phyloP scores from a whole-genome alignment of 495 filamentous ascomycete species.

The Gamarada debralockiae region DNA sequence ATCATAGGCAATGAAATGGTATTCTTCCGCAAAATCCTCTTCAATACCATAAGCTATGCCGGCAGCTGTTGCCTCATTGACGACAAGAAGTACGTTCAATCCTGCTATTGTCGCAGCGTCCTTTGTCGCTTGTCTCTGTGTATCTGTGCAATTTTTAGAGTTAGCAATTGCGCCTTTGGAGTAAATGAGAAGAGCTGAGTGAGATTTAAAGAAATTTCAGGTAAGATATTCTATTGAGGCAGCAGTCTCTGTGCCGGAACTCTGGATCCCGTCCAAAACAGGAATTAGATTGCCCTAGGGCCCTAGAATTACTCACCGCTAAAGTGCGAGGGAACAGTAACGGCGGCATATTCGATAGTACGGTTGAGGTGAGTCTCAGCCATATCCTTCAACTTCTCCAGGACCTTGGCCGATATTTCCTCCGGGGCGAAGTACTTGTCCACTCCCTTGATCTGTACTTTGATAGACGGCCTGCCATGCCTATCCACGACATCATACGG shows the following conservation, averaged over 20 bases:
- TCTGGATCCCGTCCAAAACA: too few relatives aligned
- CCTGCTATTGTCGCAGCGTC: neutral
- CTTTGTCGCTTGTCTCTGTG: neutral
- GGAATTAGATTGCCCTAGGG: too few relatives aligned
- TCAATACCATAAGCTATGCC: neutral
- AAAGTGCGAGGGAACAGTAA: slow-evolving; percentile 77
- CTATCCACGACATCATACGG: slow-evolving; percentile 77
- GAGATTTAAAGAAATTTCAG: too few relatives aligned
- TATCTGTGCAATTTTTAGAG: too few relatives aligned
- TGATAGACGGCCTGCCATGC: slow-evolving; percentile 72
- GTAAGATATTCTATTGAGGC: too few relatives aligned
- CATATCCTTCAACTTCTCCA: slow-evolving; percentile 92
- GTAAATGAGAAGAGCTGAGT: too few relatives aligned
- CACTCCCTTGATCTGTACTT: slow-evolving; percentile 66
- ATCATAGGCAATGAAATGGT: neutral
- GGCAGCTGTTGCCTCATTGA: neutral
- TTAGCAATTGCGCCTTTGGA: too few relatives aligned
- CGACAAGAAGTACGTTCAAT: neutral
- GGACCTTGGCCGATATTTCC: slow-evolving; percentile 77
- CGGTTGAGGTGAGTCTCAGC: slow-evolving; percentile 87
- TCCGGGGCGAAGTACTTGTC: slow-evolving; percentile 76
- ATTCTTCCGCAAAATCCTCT: neutral
- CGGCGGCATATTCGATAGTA: slow-evolving; percentile 90
- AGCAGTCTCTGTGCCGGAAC: too few relatives aligned
- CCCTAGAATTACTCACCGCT: too few relatives aligned